phyloP scores from a whole-genome alignment of 352 stramenopile species.

The Discostella stelligera region DNA sequence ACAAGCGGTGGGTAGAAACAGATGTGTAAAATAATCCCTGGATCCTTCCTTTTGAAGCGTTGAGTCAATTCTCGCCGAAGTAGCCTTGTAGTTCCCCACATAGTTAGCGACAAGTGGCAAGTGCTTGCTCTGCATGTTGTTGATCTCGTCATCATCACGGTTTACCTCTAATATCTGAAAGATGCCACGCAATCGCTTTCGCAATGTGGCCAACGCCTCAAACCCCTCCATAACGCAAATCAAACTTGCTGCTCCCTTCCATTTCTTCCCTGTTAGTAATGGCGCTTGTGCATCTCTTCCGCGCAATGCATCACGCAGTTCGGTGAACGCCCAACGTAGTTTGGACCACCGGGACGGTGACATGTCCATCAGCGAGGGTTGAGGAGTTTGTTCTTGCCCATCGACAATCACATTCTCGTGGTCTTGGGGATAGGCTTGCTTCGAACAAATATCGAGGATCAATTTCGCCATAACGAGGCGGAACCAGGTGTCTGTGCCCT shows the following conservation, averaged over 20 bases:
- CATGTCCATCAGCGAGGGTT: constrained; percentile 14
- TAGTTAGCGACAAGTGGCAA: not conserved
- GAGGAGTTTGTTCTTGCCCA: not conserved
- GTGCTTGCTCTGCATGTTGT: too few relatives aligned
- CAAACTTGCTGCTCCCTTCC: not conserved
- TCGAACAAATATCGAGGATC: constrained; percentile 19
- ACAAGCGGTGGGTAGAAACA: not conserved
- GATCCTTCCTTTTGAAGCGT: constrained; percentile 4
- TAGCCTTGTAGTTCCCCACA: constrained; percentile 1
- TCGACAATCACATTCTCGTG: not conserved
- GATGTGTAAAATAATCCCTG: not conserved
- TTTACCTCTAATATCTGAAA: not conserved
- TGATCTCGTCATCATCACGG: not conserved
- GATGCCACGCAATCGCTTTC: not conserved
- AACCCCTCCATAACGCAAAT: constrained; percentile 23
- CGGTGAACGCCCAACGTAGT: constrained; percentile 4
- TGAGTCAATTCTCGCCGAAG: not conserved
- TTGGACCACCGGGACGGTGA: constrained; percentile 6
- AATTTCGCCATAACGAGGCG: constrained; percentile 27
- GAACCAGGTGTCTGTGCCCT: not conserved
- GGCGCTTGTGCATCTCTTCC: not conserved
- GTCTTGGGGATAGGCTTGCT: not conserved
- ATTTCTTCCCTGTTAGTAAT: not conserved
- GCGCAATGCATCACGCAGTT: not conserved
- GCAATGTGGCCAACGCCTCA: constrained; percentile 19